These are phyloP conservation scores for Cladochytrium tenue DNA, from an alignment of 371 early-diverging fungal genomes.

Conservation along the genomic window DNA sequence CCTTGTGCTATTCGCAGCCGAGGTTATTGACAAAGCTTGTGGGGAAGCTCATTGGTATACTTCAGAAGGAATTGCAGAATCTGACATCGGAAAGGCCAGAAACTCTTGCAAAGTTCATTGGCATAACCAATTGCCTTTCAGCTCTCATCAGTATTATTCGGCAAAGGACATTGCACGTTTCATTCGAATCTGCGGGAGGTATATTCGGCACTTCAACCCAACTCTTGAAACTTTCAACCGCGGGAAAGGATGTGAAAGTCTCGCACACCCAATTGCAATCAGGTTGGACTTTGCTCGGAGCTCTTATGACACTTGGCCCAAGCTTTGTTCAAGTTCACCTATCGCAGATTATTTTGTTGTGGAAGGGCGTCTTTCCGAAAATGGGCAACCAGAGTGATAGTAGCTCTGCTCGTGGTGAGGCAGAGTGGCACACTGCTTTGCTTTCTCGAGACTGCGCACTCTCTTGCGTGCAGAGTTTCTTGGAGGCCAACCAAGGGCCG, in stretches of 20 bases:
- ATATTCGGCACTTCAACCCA: constrained; percentile 77
- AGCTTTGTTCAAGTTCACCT: constrained; percentile 78
- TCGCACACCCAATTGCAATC: constrained; percentile 69
- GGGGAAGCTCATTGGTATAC: constrained; percentile 53
- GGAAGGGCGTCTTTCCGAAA: constrained; percentile 60
- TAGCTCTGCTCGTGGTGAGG: constrained; percentile 49
- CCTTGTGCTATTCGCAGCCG: constrained; percentile 65
- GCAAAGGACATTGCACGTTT: constrained; percentile 67
- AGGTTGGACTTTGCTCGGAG: constrained; percentile 78
- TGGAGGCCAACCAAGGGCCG: constrained; percentile 67
- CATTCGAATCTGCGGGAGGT: constrained; percentile 73
- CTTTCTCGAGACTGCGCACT: constrained; percentile 71
- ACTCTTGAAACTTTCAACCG: constrained; percentile 58
- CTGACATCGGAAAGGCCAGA: constrained; percentile 53
- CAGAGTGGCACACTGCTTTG: constrained; percentile 71
- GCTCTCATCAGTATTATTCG: constrained; percentile 74
- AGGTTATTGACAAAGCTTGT: constrained; percentile 63
- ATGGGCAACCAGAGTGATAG: constrained; percentile 28
- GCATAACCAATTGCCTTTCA: constrained; percentile 68
- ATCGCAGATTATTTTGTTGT: constrained; percentile 71
- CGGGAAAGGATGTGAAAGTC: constrained; percentile 60
- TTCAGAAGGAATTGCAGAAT: constrained; percentile 64
- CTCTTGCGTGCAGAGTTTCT: constrained; percentile 70
- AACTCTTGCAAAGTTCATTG: constrained; percentile 58
- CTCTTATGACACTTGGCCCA: constrained; percentile 79